Conservation (phyloP, 768 basidiomycete genomes). For the Multifurca ochricompacta region DNA sequence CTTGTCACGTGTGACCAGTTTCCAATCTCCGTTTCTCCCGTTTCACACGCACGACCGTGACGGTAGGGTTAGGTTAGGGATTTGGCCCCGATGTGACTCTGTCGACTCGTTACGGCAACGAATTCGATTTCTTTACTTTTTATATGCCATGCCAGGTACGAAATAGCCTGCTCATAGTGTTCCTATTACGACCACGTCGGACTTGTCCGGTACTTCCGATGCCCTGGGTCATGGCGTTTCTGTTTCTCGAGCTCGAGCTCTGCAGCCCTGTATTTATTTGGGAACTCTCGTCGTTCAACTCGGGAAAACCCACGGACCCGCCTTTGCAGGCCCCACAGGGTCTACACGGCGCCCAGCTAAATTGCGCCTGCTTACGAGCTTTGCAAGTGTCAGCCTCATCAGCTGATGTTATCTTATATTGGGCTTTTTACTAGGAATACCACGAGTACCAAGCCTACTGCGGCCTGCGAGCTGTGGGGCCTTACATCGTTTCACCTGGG, state of each 20-base stretch:
- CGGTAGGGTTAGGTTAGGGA: no score
- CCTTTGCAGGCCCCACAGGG: constrained; percentile 7
- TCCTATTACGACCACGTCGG: background rate
- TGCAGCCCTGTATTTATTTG: no score
- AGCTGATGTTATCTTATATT: constrained; percentile 4
- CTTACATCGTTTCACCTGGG: background rate
- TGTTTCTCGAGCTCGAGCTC: no score
- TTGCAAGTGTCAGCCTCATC: constrained; percentile 2
- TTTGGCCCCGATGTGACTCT: no score
- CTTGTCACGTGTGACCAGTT: background rate
- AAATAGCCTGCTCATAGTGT: background rate
- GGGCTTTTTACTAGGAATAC: background rate
- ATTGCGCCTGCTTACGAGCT: background rate
- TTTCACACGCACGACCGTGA: no score
- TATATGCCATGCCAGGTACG: background rate
- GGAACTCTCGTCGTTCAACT: constrained; percentile 6
- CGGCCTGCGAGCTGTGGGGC: constrained; percentile 7
- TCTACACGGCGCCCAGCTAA: background rate
- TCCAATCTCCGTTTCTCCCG: background rate
- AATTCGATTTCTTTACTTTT: no score
- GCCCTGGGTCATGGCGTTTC: background rate
- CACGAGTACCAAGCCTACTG: background rate
- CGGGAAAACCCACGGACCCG: background rate
- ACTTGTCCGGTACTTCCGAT: background rate
- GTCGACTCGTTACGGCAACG: no score